Evolutionary conservation across 2,329 filamentous ascomycete species (phyloP).

Genomic region (Penicillium paneum): DNA sequence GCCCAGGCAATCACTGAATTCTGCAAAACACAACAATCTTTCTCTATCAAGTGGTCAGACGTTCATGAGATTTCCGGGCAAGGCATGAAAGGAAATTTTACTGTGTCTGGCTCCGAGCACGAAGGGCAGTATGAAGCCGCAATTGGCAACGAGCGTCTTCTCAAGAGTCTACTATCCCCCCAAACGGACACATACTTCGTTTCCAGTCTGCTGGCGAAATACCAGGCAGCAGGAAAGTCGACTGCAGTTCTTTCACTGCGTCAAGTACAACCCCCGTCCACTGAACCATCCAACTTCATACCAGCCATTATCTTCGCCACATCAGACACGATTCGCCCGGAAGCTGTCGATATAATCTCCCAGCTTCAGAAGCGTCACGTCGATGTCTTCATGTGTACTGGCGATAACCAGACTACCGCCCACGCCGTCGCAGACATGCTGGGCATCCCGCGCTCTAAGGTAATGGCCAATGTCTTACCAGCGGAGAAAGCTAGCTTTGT

Average conservation of each 20-base stretch:
- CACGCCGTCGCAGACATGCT: slow-evolving; percentile 71
- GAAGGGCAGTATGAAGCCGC: slow-evolving; percentile 45
- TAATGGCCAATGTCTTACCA: slow-evolving; percentile 84
- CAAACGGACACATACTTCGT: slow-evolving; percentile 34
- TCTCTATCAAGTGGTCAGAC: slow-evolving; percentile 31
- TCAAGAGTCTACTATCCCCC: slow-evolving; percentile 35
- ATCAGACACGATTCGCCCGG: slow-evolving; percentile 74
- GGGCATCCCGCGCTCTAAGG: slow-evolving; percentile 68
- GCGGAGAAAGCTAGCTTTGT: slow-evolving; percentile 64
- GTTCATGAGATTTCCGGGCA: slow-evolving; percentile 57
- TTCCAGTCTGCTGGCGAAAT: slow-evolving; percentile 35
- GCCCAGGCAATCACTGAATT: slow-evolving; percentile 54
- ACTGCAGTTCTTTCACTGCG: slow-evolving; percentile 46
- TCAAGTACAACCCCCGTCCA: slow-evolving; percentile 14
- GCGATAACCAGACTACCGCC: slow-evolving; percentile 84
- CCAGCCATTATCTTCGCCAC: slow-evolving; percentile 69
- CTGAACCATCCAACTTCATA: slow-evolving; percentile 27
- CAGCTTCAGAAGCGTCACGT: slow-evolving; percentile 64
- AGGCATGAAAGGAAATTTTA: slow-evolving; percentile 55
- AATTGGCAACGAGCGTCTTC: slow-evolving; percentile 57
- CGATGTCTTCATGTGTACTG: slow-evolving; percentile 87
- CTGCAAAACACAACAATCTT: slow-evolving; percentile 37
- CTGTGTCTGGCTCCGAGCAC: slow-evolving; percentile 23
- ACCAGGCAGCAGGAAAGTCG: slow-evolving; percentile 44
- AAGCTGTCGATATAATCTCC: slow-evolving; percentile 63